Evolutionary conservation across 1,284 basidiomycete genomes (phyloP).

Genomic region (Irpex sp.): DNA sequence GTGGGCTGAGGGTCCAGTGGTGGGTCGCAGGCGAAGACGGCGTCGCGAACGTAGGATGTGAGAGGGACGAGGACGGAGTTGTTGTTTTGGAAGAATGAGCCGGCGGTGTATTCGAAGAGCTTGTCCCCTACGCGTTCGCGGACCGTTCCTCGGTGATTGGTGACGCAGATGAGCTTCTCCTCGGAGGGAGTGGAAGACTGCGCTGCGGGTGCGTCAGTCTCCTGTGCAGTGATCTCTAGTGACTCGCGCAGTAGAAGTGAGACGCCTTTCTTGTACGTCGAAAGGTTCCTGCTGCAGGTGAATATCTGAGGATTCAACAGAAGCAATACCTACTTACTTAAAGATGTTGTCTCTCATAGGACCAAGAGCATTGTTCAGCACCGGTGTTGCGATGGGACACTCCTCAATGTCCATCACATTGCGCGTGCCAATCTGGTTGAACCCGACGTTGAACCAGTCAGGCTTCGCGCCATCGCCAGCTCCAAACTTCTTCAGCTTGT

Average conservation of each 20-base stretch:
- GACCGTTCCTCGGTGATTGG: constrained; percentile 85
- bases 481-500: constrained; percentile 48
- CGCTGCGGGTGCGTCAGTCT: constrained; percentile 17
- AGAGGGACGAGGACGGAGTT: constrained; percentile 91
- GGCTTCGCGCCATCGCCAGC: constrained; percentile 45
- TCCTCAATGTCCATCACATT: constrained; percentile 96
- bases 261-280: constrained; percentile 89
- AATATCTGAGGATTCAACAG: neutral
- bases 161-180: constrained; percentile 82
- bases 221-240: constrained; percentile 42
- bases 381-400: constrained; percentile 91
- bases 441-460: constrained; percentile 88
- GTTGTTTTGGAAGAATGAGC: constrained; percentile 98
- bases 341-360: constrained; percentile 75
- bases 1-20: constrained; percentile 52
- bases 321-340: constrained; percentile 55
- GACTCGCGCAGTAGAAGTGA: constrained; percentile 95
- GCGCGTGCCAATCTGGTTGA: constrained; percentile 85
- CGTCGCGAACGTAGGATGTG: constrained; percentile 83
- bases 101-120: constrained; percentile 90
- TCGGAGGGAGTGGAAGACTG: constrained; percentile 40
- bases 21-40: constrained; percentile 59
- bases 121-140: constrained; percentile 88
- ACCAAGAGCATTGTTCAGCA: constrained; percentile 80
- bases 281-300: constrained; percentile 68